A percentile compares a stretch with the other conserved stretches of the same genome.
These are phyloP conservation scores for Alternaria sp. DNA, from an alignment of 2,329 filamentous ascomycete species.

Conservation along the genomic window DNA sequence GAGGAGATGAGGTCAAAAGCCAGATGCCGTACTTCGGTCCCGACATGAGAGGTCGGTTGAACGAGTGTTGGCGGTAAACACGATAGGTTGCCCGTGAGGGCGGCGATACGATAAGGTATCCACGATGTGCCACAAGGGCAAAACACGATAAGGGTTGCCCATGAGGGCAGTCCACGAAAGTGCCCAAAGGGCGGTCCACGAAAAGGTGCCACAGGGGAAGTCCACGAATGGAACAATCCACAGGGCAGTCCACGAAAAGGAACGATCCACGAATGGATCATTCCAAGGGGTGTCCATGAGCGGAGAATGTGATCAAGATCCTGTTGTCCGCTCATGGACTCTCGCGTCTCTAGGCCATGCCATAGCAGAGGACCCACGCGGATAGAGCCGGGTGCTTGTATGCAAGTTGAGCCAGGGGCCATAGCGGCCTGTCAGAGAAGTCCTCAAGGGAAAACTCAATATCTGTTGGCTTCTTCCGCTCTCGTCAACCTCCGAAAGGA, in stretches of 20 bases:
- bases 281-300: background rate
- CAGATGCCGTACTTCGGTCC: too few relatives aligned
- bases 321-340: background rate
- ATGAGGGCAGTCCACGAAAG: background rate
- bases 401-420: constrained; percentile 39
- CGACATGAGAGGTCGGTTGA: too few relatives aligned
- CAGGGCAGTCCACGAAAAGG: background rate
- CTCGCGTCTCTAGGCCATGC: background rate
- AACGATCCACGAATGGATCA: background rate
- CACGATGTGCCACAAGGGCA: background rate
- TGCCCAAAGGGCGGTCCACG: background rate
- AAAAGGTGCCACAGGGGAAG: too few relatives aligned
- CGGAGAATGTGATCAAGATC: background rate
- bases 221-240: too few relatives aligned
- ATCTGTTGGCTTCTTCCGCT: constrained; percentile 44
- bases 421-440: constrained; percentile 36
- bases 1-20: background rate
- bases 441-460: constrained; percentile 21
- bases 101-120: too few relatives aligned
- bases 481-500: constrained; percentile 26
- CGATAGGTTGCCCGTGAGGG: too few relatives aligned
- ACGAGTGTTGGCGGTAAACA: too few relatives aligned
- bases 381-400: constrained; percentile 23
- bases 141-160: background rate
- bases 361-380: background rate